Base-by-base conservation (phyloP, 176 grass and related monocot genomes). In the Carex myosuroides region DNA sequence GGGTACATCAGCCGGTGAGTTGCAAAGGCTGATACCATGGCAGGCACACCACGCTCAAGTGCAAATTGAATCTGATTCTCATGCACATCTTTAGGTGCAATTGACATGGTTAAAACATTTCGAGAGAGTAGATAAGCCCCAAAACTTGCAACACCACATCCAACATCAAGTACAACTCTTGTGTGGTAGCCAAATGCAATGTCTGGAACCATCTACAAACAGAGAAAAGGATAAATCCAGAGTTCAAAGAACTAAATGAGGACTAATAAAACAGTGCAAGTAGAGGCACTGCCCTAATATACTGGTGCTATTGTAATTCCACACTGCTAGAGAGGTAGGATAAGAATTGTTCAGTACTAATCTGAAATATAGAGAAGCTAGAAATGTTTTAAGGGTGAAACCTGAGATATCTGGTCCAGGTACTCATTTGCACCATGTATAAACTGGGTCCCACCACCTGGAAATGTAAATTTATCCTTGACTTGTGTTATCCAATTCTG, bases 1-100 rank as follows among this genome's bases (percentile, higher is more conserved):
- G 91, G 91, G 87, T 95, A 98, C 80, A 85, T 84, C 60, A 95
- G 81, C 54, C 95, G 75, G 12, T 70, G 92, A 46, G 95, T 98
- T 64, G 91, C 89, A 91, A 98, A 95, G 70, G 89, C 89, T 62
- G 90, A 82, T 33, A 85, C 86, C 91, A 95, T 93, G 54, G 95
- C 92, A 80, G 95, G 95, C 33, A 95, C 92, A 77, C 92, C 95
- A 70, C 95, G 91, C 77, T 98, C 95, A 87, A 98, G 92, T 75
- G 91, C 95, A 90, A 98, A 95, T 85, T 98, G 92, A 83, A 98
- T 98, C 89, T 98, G 95, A 90, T 98, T 98, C 82, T 98, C 95
- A 22, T 98, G 95, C 37, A 98, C 91, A 90, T 98, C 91, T 84
- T 95, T 98, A 70, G 95, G 95, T 83, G 95, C 95, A 88, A 95